phyloP scores from a whole-genome alignment of 177 flowering plant genomes.

The Tripterygium wilfordii region DNA sequence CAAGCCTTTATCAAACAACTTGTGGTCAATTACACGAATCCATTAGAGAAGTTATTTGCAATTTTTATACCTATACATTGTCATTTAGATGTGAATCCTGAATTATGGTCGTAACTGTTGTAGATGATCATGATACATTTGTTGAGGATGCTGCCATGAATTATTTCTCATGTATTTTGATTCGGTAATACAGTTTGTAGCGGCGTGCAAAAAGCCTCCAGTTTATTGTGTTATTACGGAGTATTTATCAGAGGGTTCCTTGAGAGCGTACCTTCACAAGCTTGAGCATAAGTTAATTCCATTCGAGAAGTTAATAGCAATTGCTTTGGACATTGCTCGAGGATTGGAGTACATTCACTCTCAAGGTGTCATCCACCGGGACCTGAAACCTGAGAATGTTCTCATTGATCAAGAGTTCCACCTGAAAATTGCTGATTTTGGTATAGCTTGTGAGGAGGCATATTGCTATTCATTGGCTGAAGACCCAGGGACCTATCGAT shows the following conservation, averaged over 20 bases:
- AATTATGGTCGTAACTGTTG: too few relatives aligned
- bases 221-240: too few relatives aligned
- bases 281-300: slow-evolving; percentile 57
- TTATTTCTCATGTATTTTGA: too few relatives aligned
- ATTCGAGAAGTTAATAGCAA: slow-evolving; percentile 38
- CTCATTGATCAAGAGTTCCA: slow-evolving; percentile 53
- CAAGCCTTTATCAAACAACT: too few relatives aligned
- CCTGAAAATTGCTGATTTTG: slow-evolving; percentile 82
- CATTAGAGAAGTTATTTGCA: too few relatives aligned
- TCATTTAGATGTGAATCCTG: too few relatives aligned
- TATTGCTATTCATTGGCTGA: slow-evolving; percentile 62
- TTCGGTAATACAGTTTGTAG: slow-evolving; percentile 54
- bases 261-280: slow-evolving; percentile 75
- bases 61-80: too few relatives aligned
- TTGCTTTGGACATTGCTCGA: slow-evolving; percentile 74
- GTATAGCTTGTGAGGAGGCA: slow-evolving; percentile 80
- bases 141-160: too few relatives aligned
- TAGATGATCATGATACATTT: too few relatives aligned
- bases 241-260: slow-evolving; percentile 71
- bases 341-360: slow-evolving; percentile 90
- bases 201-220: slow-evolving; percentile 64
- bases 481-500: slow-evolving; percentile 84
- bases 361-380: slow-evolving; percentile 78
- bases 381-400: slow-evolving; percentile 85
- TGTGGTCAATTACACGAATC: too few relatives aligned